Base-by-base conservation (phyloP, 78 protist species). In the Bodo saltans region DNA sequence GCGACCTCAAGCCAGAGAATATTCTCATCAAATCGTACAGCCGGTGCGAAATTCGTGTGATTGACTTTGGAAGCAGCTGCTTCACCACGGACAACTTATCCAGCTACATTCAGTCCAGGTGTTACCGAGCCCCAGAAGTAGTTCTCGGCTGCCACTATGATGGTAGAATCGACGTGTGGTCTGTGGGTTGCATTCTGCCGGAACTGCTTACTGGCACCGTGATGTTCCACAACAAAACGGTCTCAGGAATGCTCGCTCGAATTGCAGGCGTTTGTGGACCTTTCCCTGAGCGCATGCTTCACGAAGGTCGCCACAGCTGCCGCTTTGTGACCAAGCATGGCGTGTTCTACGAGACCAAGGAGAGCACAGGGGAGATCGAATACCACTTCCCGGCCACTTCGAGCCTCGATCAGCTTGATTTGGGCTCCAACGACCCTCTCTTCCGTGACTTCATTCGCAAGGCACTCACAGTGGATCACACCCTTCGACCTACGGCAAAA, bases 1-100 rank as follows among this genome's bases (percentile, higher is more conserved):
- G 92, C 53, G 96, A 93, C 74, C 82, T 93, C 34, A 93, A 93
- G 87, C 96, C 96, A 8, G 96, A 93, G 68, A 93, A 93, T 85
- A 84, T 93, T 30, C 84, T 91, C 40, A 82, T 90, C 73, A 34
- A 82, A 78, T 60, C 60, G 28, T 42, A 4, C 32, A 3, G 69
- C 60, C 74, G 88, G 2, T 86, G 89, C 72, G 86, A 67, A 72
- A 88, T 92, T 72, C 89, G 89, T 85, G 75, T 92, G 25, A 86
- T 92, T 32, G 95, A 92, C 74, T 90, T 92, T 69, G 95, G 95
- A 42, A 79, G 88, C 30, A 34, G 83, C 0, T 88, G 89, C 83
- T 92, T 83, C 88, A 34, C 42, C 42, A 72, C 53, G 0, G 95
- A 90, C 73, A 82, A 85, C 67, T 86, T 86, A 41, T 42, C 52